Evolutionary conservation across 2,329 filamentous ascomycete species (phyloP), one percentile per base, ranked within the genome.

Genomic region (Annulohypoxylon truncatum): DNA sequence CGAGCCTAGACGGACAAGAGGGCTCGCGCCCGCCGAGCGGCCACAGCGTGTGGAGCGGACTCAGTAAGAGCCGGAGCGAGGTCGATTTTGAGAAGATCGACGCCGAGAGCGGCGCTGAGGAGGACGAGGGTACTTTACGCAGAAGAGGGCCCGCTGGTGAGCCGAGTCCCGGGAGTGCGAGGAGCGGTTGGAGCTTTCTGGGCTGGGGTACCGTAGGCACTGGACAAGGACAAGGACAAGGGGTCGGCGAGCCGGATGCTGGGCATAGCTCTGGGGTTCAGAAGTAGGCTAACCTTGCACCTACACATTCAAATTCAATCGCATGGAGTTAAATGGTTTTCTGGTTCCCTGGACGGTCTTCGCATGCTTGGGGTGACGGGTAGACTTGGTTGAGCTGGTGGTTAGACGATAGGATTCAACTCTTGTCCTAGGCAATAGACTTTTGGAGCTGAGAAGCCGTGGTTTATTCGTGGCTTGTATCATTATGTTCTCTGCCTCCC

Each of bases 1-100:
- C 77, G 68, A 77, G 70, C 40, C 57, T 76, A 1, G 76, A 78
- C 54, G 74, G 74, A 2, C 70, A 74, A 22, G 76, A 79, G 2
- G 76, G 22, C 13, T 72, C 83, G 66, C 79, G 84, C 54, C 82
- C 80, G 28, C 77, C 82, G 64, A 82, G 82, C 66, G 82, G 84
- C n/a, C 77, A 83, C 48, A 84, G 82, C 70, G 77, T 78, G 53
- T 79, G 79, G 72, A 86, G 84, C 66, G 88, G 83, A 2, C 80
- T 97, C 73, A 90, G 88, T 73, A 95, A 95, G 81, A 95, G 92
- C 75, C 89, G 89, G 69, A 96, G 92, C 77, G 94, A 97, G 76
- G 88, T 87, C 18, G 95, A 97, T 72, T 97, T 97, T 75, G 94
- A 97, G 75, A 92, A 93, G 77, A 92, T 96, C 71, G 92, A 96